Evolutionary conservation across 345 rosid species (phyloP).

Genomic region (Syzygium aromaticum): DNA sequence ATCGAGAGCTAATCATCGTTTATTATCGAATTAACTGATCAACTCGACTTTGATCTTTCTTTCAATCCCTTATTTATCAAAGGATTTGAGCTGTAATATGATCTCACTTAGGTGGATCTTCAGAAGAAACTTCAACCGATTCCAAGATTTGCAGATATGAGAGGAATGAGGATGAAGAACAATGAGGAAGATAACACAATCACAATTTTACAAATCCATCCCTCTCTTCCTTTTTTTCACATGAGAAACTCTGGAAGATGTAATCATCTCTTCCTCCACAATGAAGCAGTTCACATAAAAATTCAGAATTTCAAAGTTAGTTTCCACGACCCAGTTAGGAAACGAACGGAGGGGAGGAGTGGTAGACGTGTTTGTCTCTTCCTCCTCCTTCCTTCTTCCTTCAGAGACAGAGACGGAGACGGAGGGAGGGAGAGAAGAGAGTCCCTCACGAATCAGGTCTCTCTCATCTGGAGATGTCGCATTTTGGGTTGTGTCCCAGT

Average conservation of each 20-base stretch:
- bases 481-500: conserved; percentile 3
- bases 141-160: not conserved
- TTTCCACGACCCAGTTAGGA: not conserved
- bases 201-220: not conserved
- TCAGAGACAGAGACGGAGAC: not conserved
- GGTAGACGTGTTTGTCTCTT: not conserved
- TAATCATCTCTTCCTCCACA: not conserved
- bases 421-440: too few species aligned
- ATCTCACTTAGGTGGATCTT: not conserved
- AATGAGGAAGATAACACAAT: not conserved
- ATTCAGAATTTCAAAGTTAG: not conserved
- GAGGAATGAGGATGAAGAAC: not conserved
- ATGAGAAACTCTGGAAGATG: not conserved
- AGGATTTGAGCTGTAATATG: not conserved
- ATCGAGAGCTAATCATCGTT: not conserved
- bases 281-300: too few species aligned
- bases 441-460: not conserved
- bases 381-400: not conserved
- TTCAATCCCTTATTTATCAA: not conserved
- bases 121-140: not conserved
- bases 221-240: not conserved
- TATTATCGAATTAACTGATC: not conserved
- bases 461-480: conserved; percentile 9
- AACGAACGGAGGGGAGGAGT: not conserved
- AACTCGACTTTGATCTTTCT: not conserved